phyloP scores from a whole-genome alignment of 257 asterid genomes.

The Solanum boliviense region DNA sequence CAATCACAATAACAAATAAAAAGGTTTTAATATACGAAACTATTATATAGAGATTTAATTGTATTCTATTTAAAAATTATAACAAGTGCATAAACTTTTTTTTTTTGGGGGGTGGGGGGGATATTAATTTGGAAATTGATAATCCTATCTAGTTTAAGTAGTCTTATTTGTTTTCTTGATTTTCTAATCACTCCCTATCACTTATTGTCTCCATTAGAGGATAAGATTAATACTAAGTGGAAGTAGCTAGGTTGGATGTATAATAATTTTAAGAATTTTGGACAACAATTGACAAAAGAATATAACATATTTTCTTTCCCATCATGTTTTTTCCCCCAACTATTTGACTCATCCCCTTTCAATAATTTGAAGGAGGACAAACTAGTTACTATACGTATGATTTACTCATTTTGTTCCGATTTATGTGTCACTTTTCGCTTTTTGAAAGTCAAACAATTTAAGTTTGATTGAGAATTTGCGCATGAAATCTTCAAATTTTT shows the following conservation, averaged over 20 bases:
- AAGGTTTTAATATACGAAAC: no score
- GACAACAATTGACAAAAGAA: slow-evolving; percentile 13
- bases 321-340: neutral
- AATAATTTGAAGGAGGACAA: neutral
- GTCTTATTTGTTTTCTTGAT: neutral
- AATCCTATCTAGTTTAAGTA: neutral
- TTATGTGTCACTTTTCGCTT: no score
- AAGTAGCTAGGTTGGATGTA: neutral
- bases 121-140: neutral
- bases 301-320: neutral
- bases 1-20: neutral
- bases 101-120: neutral
- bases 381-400: neutral
- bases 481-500: no score
- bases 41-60: no score
- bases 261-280: slow-evolving; percentile 1
- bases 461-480: no score
- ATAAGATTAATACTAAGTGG: neutral
- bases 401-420: no score
- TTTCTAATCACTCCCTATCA: neutral
- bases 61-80: no score
- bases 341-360: neutral
- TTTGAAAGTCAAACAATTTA: no score
- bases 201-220: neutral
- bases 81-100: neutral